phyloP scores from a whole-genome alignment of 176 grass and related monocot genomes.

The bread wheat (Triticum aestivum) region IWGSC_CS_RefSeq_v2.1 NC_057814.1:72531257-72531756 shows the following conservation, averaged over 20 bases:
- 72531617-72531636: constrained; percentile 70
- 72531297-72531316: too few relatives aligned
- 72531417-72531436: not conserved
- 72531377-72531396: not conserved
- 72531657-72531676: constrained; percentile 78
- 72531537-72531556: constrained; percentile 78
- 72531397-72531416: not conserved
- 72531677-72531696: constrained; percentile 90
- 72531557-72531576: constrained; percentile 85
- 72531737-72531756: constrained; percentile 83
- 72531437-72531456: not conserved
- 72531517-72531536: constrained; percentile 78
- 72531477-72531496: constrained; percentile 71
- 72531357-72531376: constrained; percentile 3
- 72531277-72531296: too few relatives aligned
- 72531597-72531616: constrained; percentile 88
- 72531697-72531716: constrained; percentile 86
- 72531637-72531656: constrained; percentile 82
- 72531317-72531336: too few relatives aligned
- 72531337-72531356: too few relatives aligned
- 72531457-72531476: constrained; percentile 65
- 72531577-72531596: constrained; percentile 77
- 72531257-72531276: too few relatives aligned
- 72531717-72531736: constrained; percentile 67
- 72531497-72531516: constrained; percentile 75